Percentiles rank a stretch among this genome's conserved stretches.
Evolutionary conservation across 768 basidiomycete genomes (phyloP).

Genomic region (Heimioporus sp.): DNA sequence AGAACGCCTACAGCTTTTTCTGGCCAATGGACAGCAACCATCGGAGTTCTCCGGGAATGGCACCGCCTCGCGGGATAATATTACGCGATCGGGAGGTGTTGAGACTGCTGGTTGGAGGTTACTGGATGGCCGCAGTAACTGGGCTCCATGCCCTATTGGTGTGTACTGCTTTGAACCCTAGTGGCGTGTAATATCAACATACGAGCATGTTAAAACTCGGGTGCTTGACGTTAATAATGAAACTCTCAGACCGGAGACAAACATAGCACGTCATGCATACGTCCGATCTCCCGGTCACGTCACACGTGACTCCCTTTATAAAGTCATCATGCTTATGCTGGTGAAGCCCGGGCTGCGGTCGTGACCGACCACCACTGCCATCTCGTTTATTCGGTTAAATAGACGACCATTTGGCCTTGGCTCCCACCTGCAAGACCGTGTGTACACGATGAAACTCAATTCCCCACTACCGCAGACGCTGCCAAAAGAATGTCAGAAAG

Average conservation of each 20-base stretch:
- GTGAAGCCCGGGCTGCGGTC: constrained; percentile 22
- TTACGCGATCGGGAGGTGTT: not conserved
- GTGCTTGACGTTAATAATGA: too few relatives aligned
- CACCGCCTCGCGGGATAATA: not conserved
- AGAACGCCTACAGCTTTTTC: constrained; percentile 43
- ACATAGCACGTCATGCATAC: too few relatives aligned
- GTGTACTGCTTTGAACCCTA: constrained; percentile 33
- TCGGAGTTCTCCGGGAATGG: not conserved
- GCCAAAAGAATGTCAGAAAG: constrained; percentile 84
- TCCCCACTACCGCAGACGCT: constrained; percentile 53
- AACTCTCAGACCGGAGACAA: too few relatives aligned
- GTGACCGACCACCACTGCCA: not conserved
- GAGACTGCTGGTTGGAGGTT: constrained; percentile 50
- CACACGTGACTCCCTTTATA: constrained; percentile 20
- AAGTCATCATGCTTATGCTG: constrained; percentile 9
- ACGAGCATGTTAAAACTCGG: not conserved
- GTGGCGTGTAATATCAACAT: constrained; percentile 3
- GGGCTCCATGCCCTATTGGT: constrained; percentile 73
- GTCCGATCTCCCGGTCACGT: not conserved
- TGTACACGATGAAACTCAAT: constrained; percentile 43
- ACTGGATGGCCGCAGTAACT: constrained; percentile 41
- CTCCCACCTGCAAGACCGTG: not conserved
- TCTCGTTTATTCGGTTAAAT: not conserved
- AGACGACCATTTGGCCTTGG: not conserved
- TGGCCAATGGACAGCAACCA: constrained; percentile 17